A percentile compares a stretch with the other conserved stretches of the same genome.
phyloP scores from a whole-genome alignment of 169 alveolate genomes.

The Pseudocohnilembus persalinus region DNA sequence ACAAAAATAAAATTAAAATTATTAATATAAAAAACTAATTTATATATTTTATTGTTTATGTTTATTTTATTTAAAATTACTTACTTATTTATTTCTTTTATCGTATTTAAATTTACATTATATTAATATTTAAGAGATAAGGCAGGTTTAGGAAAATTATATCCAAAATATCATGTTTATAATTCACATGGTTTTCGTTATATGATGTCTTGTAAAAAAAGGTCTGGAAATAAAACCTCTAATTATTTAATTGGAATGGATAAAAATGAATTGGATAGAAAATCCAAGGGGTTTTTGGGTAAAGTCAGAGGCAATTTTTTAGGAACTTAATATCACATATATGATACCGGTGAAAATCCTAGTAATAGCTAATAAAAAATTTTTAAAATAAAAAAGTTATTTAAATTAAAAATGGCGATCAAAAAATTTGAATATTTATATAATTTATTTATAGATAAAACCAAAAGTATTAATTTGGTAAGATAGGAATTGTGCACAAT shows the following conservation, averaged over 20 bases:
- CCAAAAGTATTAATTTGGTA: constrained; percentile 39
- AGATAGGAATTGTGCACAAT: constrained; percentile 65
- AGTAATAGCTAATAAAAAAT: neutral
- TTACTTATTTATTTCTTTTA: no score
- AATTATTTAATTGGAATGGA: constrained; percentile 67
- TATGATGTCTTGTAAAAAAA: constrained; percentile 73
- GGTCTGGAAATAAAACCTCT: constrained; percentile 65
- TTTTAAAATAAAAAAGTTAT: neutral
- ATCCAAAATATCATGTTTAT: constrained; percentile 68
- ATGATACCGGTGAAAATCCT: constrained; percentile 78
- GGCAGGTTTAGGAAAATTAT: constrained; percentile 63
- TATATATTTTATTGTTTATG: no score
- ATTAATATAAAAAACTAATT: neutral
- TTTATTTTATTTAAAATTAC: no score
- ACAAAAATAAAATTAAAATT: no score
- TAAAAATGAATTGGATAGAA: constrained; percentile 53
- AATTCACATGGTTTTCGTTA: constrained; percentile 65
- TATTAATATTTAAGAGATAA: no score
- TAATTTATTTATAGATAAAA: constrained; percentile 26
- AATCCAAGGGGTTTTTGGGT: constrained; percentile 63
- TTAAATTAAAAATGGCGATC: neutral
- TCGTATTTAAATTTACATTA: no score
- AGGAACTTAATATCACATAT: constrained; percentile 73
- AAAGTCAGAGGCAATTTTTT: constrained; percentile 76
- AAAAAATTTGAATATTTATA: no score